Conservation (phyloP, 2,329 filamentous ascomycete species). For the Diplocarpon mali region DNA sequence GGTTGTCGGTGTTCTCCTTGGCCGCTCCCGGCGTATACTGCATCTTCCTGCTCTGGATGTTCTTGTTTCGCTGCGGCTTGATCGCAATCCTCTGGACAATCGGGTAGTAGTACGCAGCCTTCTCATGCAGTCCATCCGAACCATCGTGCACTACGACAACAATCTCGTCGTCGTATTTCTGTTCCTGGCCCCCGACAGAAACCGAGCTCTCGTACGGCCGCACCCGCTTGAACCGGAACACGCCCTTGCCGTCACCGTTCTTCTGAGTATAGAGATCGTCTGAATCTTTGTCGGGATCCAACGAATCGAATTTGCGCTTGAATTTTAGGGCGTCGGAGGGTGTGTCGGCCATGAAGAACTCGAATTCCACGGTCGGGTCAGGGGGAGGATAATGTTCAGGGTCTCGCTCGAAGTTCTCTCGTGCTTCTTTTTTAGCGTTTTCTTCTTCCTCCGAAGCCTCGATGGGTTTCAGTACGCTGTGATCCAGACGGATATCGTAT, state of each 20-base stretch:
- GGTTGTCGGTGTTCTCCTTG: constrained; percentile 32
- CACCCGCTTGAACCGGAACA: constrained; percentile 50
- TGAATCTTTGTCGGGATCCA: constrained; percentile 43
- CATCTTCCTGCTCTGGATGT: constrained; percentile 38
- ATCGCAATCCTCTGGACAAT: constrained; percentile 54
- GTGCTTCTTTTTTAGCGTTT: constrained; percentile 34
- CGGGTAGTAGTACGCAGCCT: constrained; percentile 57
- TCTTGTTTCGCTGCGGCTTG: constrained; percentile 51
- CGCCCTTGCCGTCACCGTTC: constrained; percentile 33
- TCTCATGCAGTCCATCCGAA: constrained; percentile 37
- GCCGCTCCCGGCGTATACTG: constrained; percentile 9
- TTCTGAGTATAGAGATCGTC: constrained; percentile 43
- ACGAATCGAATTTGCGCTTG: constrained; percentile 47
- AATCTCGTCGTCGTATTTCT: constrained; percentile 54
- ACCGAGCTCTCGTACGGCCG: constrained; percentile 51
- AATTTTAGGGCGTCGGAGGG: constrained; percentile 40
- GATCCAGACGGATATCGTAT: constrained; percentile 52
- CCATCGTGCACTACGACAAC: constrained; percentile 48
- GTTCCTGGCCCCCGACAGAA: constrained; percentile 40
- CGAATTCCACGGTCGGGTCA: constrained; percentile 50
- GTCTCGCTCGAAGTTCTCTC: constrained; percentile 45
- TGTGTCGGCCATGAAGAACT: constrained; percentile 50
- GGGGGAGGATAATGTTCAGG: constrained; percentile 45
- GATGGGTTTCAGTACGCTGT: constrained; percentile 49
- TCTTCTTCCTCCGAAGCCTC: constrained; percentile 44